Percentiles rank a stretch among this genome's conserved stretches.
phyloP scores from a whole-genome alignment of 768 basidiomycete genomes.

The Tubosaeta sp. region DNA sequence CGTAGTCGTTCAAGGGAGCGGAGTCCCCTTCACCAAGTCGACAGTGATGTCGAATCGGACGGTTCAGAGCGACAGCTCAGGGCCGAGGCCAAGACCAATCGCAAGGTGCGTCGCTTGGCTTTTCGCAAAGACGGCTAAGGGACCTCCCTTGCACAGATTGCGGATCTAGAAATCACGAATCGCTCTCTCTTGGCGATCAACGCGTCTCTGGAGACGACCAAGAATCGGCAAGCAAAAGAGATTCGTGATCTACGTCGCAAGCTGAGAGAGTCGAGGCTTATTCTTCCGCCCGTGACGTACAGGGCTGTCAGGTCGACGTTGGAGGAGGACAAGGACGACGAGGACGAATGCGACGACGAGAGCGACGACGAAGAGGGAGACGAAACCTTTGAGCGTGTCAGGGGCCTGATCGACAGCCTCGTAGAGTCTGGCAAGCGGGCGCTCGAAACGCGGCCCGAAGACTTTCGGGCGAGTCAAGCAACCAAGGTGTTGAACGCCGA shows the following conservation, averaged over 20 bases:
- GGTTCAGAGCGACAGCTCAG: conserved; percentile 51
- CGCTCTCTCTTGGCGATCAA: conserved; percentile 84
- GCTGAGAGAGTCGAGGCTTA: conserved; percentile 76
- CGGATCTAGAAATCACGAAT: conserved; percentile 89
- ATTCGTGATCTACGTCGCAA: conserved; percentile 81
- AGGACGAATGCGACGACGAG: conserved; percentile 38
- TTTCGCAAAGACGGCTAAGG: not conserved
- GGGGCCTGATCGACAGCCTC: conserved; percentile 57
- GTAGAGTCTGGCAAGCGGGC: conserved; percentile 56
- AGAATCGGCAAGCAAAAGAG: conserved; percentile 77
- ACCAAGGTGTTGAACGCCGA: conserved; percentile 72
- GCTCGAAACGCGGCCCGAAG: conserved; percentile 52
- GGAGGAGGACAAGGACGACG: conserved; percentile 37
- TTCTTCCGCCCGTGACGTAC: conserved; percentile 64
- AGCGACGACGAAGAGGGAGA: conserved; percentile 37
- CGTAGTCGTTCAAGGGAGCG: conserved; percentile 21
- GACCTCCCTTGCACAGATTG: conserved; percentile 54
- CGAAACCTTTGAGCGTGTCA: conserved; percentile 59
- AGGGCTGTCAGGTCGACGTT: conserved; percentile 50
- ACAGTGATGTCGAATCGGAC: conserved; percentile 32
- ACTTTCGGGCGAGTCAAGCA: conserved; percentile 45
- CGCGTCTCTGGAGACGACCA: conserved; percentile 71
- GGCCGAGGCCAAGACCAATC: conserved; percentile 78
- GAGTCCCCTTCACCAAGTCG: conserved; percentile 16
- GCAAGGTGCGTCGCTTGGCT: conserved; percentile 54